Base-by-base conservation (phyloP, 345 rosid genomes). In the Limnanthes douglasii region DNA sequence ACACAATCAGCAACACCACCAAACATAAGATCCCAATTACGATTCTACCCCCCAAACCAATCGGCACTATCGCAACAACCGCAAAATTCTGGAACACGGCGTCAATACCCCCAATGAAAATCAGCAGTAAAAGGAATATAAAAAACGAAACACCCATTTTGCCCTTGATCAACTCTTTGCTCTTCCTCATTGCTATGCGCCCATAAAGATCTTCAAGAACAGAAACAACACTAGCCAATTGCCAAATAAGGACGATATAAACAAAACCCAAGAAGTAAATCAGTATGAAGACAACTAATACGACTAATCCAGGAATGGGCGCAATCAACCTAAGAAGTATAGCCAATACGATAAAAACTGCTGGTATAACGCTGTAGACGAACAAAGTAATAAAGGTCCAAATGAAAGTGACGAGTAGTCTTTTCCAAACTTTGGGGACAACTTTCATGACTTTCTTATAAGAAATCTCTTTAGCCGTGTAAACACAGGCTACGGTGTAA, bases 161-260 rank as follows among this genome's bases (percentile, higher is more conserved):
- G 20, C 97, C 95, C 46, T 74, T 66, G 21, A 88, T 59, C 64
- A 88, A 48, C 51, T 79, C 94, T 7, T 76, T 83, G 48, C 97
- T 83, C 78, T 79, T 88, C 65, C 52, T 83, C 97, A 83, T 72
- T 0, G 97, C 97, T 1, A 70, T 68, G 12, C 75, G 41, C n/a
- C n/a, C n/a, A n/a, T 79, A 77, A 21, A 88, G 10, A 0, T 90
- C 86, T 41, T 83, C 97, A 3, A 88, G 78, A 40, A 88, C 97
- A 29, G 95, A 88, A 8, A 76, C 78, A 11, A 88, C 95, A 31
- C 97, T 88, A 21, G 93, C 97, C 63, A 88, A 57, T 62, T 88
- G 97, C 95, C 95, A 88, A 27, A 72, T 39, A 2, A 90, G 93
- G 11, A 95, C 79, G 34, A 88, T 88, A 22, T 73, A 83, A 21